Evolutionary conservation across 106 monocot species (phyloP).

Genomic region (Cymbidium sinense): DNA sequence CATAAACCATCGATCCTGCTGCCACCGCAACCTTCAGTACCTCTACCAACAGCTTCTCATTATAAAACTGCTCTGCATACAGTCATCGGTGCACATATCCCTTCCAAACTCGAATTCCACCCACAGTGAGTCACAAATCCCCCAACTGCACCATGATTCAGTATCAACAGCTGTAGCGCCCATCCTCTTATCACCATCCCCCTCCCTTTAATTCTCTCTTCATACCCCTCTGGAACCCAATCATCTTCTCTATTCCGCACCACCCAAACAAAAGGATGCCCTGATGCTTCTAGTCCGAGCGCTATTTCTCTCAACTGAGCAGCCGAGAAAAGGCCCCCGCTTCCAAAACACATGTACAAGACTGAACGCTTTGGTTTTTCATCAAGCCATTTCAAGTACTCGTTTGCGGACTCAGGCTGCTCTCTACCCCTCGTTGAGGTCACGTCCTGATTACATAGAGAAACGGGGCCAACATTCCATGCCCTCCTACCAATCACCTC

Average conservation of each 20-base stretch:
- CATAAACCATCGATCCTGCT: conserved; percentile 20
- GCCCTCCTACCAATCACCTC: conserved; percentile 6
- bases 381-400: conserved; percentile 25
- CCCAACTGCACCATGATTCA: conserved; percentile 68
- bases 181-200: conserved; percentile 29
- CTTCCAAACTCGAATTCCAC: conserved; percentile 59
- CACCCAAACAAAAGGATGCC: conserved; percentile 29
- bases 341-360: conserved; percentile 51
- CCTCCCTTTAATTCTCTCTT: conserved; percentile 9
- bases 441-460: conserved; percentile 2
- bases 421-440: neutral
- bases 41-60: conserved; percentile 36
- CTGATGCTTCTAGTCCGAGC: conserved; percentile 17
- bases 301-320: conserved; percentile 21
- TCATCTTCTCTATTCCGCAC: neutral
- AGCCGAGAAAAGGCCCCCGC: conserved; percentile 6
- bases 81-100: conserved; percentile 31
- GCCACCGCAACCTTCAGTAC: conserved; percentile 35
- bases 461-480: conserved; percentile 41
- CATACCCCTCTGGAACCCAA: conserved; percentile 12
- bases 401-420: too few relatives aligned
- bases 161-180: conserved; percentile 53
- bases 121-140: too few relatives aligned
- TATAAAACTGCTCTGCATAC: conserved; percentile 42
- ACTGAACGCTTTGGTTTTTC: conserved; percentile 19